Conservation (phyloP, 192 early-diverging fungal genomes). For the Haplosporangium gracile region DNA sequence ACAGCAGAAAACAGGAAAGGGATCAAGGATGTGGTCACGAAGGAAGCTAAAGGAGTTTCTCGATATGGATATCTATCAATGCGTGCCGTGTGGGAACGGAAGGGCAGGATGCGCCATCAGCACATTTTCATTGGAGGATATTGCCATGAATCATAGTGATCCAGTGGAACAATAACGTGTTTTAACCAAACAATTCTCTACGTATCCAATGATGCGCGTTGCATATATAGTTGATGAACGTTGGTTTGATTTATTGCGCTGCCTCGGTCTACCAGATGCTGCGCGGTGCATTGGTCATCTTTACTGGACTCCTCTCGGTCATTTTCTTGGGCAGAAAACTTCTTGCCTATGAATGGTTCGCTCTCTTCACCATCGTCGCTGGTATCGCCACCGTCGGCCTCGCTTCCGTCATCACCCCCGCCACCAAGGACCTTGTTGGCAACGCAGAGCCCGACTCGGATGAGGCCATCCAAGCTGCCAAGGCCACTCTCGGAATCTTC, state of each 20-base stretch:
- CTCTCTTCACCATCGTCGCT: conserved; percentile 82
- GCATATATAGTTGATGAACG: conserved; percentile 86
- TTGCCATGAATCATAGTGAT: not conserved
- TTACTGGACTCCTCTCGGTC: conserved; percentile 91
- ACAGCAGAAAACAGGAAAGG: not conserved
- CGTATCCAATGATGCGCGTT: not conserved
- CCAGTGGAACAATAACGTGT: not conserved
- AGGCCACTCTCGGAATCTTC: conserved; percentile 81
- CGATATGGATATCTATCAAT: not conserved
- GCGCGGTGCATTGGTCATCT: conserved; percentile 95
- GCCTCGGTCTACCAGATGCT: conserved; percentile 97
- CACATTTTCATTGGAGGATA: not conserved
- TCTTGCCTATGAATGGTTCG: conserved; percentile 84
- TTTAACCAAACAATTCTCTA: not conserved
- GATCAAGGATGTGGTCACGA: not conserved
- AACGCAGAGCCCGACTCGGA: conserved; percentile 36
- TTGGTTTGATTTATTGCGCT: conserved; percentile 92
- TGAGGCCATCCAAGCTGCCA: conserved; percentile 65
- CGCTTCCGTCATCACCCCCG: conserved; percentile 61
- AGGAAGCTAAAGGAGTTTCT: not conserved
- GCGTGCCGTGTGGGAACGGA: too few species aligned
- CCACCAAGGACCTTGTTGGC: conserved; percentile 24
- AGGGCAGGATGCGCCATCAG: not conserved
- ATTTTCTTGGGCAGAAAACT: conserved; percentile 88
- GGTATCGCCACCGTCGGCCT: conserved; percentile 94